Base-by-base conservation (phyloP, 257 asterid species). In the Galeopsis tetrahit region DNA sequence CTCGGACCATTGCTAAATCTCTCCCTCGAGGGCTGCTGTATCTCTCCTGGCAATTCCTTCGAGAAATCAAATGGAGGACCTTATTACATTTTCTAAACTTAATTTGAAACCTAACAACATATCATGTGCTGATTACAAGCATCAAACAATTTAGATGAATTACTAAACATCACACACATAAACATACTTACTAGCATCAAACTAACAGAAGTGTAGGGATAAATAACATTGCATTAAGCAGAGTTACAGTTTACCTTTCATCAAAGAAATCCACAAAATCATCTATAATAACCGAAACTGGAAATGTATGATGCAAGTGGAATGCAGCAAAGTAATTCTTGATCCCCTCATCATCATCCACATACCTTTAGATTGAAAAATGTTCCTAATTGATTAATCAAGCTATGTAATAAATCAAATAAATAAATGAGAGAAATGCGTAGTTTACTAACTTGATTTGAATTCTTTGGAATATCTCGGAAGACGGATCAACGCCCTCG, bases 281-380 rank as follows among this genome's bases (percentile, higher is more conserved):
- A 74, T 95, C 96, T 10, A 95, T 74, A 49, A 94, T 74, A 44
- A 94, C 84, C 14, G 82, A 80, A 71, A 75, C 82, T 6, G 99
- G 98, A 72, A 70, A 79, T 62, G 63, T 43, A 78, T 77, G 79
- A 51, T 83, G 86, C 87, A 90, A 57, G 84, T 95, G 99, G 82
- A 95, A 86, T 68, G 97, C 97, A 77, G 99, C 95, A 79, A 91
- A 90, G 51, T 85, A 92, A 15, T 83, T 87, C 86, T 83, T 90
- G 81, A 95, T 84, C 77, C 88, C 98, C 73, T 89, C 91, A 36
- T 85, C 92, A 77, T 87, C 91, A 33, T 89, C 96, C 69, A 91
- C 85, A 79, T 95, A 91, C 89, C 98, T 94, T 69, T 11, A 14
- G 48, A 56, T 55, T 11, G 28, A 14, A 55, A 72, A 44, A 6